Evolutionary conservation across 768 basidiomycete species (phyloP), one percentile per base, ranked within the genome.

Genomic region (Russula ochroleuca): DNA sequence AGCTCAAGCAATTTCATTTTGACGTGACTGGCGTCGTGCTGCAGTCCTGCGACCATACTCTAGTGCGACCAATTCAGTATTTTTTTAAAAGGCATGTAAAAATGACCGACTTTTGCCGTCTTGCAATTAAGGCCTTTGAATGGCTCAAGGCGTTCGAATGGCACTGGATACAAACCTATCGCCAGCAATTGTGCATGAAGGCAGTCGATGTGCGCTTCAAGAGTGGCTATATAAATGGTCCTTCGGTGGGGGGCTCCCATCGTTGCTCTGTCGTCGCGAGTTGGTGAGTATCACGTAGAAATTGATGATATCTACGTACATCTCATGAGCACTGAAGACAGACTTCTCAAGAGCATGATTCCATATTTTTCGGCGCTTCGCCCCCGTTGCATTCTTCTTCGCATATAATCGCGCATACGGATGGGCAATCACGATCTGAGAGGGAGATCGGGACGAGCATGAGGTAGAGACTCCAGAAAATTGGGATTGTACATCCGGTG

Each of bases 351-450:
- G 81, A 1, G 84, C 83, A 66, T 89, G 89, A 54, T 85, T 86
- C 89, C 89, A 91, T 17, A 87, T 86, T 70, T 84, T 86, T 19
- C 88, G 80, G 4, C 85, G 83, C 73, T 89, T 89, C 6, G 80
- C 78, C 53, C 80, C 80, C 53, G 82, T 80, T 15, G 53, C 62
- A 51, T 84, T 84, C 62, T 72, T 70, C 70, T 84, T 85, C 4
- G 85, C 85, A 66, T 83, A 81, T 11, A 88, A 79, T 61, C 87
- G 83, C 6, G 87, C 85, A 65, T 89, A 89, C 0, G 87, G 87
- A 64, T 88, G 86, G 0, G 80, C 75, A 61, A 87, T 79, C 62
- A 74, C 70, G 53, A 75, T 54, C 56, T 68, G 41, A 43, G 63
- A 65, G 28, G 52, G 60, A 10, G 48, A 48, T 21, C 35, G 49